These are phyloP conservation scores for Sarcocystis neurona DNA, from an alignment of 169 alveolate species.

Conservation along the genomic window DNA sequence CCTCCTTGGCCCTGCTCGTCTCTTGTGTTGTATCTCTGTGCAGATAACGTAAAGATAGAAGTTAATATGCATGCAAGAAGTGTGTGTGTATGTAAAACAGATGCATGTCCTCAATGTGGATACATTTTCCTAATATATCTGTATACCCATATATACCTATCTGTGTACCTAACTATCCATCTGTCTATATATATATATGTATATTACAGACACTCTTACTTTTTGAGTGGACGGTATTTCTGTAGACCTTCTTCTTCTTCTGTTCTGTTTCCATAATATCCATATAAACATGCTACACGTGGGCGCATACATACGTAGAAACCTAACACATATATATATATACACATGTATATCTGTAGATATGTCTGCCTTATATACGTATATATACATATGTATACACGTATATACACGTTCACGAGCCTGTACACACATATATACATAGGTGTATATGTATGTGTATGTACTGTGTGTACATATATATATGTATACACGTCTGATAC, in stretches of 20 bases:
- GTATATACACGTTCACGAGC: neutral
- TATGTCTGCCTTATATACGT: neutral
- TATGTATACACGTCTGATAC: neutral
- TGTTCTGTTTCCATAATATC: neutral
- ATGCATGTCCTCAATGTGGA: no score
- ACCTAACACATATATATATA: no score
- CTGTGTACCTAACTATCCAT: neutral
- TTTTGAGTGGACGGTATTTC: neutral
- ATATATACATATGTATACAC: neutral
- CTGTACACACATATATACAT: neutral
- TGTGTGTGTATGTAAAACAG: no score
- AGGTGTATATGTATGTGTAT: no score
- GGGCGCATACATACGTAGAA: neutral
- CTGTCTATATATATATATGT: neutral
- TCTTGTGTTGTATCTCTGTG: no score
- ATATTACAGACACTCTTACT: neutral
- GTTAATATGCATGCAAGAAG: no score
- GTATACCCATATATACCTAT: neutral
- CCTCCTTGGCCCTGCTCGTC: no score
- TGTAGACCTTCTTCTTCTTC: neutral
- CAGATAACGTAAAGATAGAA: no score
- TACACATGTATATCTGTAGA: neutral
- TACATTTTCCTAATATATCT: no score
- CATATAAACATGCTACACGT: neutral
- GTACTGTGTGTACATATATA: neutral